phyloP scores from a whole-genome alignment of 2,329 filamentous ascomycete genomes.

The Apiospora sp. region DNA sequence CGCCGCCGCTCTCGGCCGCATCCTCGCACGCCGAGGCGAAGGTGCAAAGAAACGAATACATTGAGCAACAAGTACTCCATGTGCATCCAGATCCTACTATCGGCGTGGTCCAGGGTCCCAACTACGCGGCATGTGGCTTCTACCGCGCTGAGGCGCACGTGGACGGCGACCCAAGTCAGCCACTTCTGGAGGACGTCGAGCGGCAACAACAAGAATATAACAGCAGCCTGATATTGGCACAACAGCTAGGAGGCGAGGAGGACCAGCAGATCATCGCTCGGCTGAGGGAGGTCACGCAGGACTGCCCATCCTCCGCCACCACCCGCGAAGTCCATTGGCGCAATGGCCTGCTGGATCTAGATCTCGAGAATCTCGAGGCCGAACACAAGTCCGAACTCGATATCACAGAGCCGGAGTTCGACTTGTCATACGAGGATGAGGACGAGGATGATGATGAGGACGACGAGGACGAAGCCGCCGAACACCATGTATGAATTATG shows the following conservation, averaged over 20 bases:
- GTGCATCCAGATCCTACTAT: slow-evolving; percentile 55
- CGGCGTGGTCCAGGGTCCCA: slow-evolving; percentile 64
- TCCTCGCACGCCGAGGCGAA: neutral
- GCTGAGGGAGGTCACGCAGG: neutral
- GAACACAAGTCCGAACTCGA: slow-evolving; percentile 6
- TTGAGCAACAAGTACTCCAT: slow-evolving; percentile 51
- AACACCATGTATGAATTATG: neutral
- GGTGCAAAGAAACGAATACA: slow-evolving; percentile 39
- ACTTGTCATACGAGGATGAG: neutral
- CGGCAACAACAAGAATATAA: slow-evolving; percentile 52
- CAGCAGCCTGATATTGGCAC: slow-evolving; percentile 21
- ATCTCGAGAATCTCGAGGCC: slow-evolving; percentile 2
- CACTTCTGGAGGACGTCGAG: slow-evolving; percentile 55
- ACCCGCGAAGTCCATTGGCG: neutral
- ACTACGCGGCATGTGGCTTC: slow-evolving; percentile 55
- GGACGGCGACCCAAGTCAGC: slow-evolving; percentile 49
- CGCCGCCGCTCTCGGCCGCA: slow-evolving; percentile 43
- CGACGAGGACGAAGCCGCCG: neutral
- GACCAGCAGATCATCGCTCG: slow-evolving; percentile 10
- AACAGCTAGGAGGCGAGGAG: neutral
- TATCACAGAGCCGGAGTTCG: neutral
- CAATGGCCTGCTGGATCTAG: slow-evolving; percentile 1
- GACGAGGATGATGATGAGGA: neutral
- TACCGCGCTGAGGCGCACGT: slow-evolving; percentile 59
- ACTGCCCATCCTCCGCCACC: neutral